A percentile compares a stretch with the other conserved stretches of the same genome.
These are phyloP conservation scores for Fomitopsis betulina DNA, from an alignment of 1,284 basidiomycete genomes.

Conservation along the genomic window DNA sequence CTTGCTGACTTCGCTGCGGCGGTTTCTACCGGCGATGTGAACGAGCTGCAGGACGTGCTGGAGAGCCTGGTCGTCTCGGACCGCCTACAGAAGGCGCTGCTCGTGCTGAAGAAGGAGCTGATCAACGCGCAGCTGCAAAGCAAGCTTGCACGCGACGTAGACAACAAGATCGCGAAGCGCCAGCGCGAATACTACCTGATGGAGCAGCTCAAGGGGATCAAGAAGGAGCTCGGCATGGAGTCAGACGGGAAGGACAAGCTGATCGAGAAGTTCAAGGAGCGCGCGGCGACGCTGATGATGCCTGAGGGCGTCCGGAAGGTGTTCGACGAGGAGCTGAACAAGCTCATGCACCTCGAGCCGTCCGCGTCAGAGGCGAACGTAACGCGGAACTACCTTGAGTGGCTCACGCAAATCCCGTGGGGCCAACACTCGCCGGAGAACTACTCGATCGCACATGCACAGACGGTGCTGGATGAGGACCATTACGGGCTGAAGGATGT, in stretches of 20 bases:
- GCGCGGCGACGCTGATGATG: slow-evolving; percentile 87
- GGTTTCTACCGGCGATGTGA: slow-evolving; percentile 87
- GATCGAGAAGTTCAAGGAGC: slow-evolving; percentile 93
- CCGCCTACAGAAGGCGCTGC: slow-evolving; percentile 83
- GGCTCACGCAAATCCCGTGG: slow-evolving; percentile 98
- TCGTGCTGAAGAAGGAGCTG: slow-evolving; percentile 97
- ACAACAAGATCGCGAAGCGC: slow-evolving; percentile 94
- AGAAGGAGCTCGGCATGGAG: slow-evolving; percentile 98
- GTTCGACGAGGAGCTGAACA: slow-evolving; percentile 95
- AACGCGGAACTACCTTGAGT: slow-evolving; percentile 95
- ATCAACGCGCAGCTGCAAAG: slow-evolving; percentile 96
- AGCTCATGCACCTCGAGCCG: slow-evolving; percentile 89
- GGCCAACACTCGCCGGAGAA: slow-evolving; percentile 94
- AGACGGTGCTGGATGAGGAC: slow-evolving; percentile 88
- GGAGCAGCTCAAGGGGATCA: slow-evolving; percentile 99
- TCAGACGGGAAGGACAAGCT: slow-evolving; percentile 97
- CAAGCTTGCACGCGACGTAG: slow-evolving; percentile 93
- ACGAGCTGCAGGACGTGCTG: slow-evolving; percentile 91
- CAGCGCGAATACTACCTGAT: slow-evolving; percentile 98
- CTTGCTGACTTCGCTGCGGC: slow-evolving; percentile 98
- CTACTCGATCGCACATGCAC: slow-evolving; percentile 85
- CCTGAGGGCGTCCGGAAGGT: slow-evolving; percentile 90
- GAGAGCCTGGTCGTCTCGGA: slow-evolving; percentile 88
- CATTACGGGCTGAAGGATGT: slow-evolving; percentile 96
- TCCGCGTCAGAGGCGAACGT: slow-evolving; percentile 94